phyloP scores from a whole-genome alignment of 2,329 filamentous ascomycete genomes.

The Diplodia sapinea region DNA sequence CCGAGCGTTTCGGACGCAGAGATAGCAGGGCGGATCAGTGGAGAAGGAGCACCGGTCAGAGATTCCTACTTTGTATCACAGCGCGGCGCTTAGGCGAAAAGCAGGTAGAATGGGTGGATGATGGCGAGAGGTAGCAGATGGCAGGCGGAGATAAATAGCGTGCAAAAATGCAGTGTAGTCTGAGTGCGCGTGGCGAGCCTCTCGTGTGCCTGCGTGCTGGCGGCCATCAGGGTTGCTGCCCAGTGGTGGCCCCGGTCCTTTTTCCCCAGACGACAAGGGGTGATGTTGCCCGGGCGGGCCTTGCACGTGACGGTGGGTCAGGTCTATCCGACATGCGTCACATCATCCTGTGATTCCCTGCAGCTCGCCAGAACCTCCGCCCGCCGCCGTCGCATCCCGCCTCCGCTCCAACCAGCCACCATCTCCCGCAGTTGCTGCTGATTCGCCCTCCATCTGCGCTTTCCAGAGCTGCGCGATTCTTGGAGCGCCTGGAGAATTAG shows the following conservation, averaged over 20 bases:
- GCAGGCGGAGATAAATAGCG: conserved; percentile 11
- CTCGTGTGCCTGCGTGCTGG: not conserved
- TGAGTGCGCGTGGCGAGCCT: not conserved
- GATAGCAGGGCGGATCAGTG: conserved; percentile 5
- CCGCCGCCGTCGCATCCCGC: not conserved
- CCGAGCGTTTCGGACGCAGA: conserved; percentile 6
- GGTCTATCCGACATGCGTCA: not conserved
- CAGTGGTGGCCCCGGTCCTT: not conserved
- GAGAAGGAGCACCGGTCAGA: conserved; percentile 18
- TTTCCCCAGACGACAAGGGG: conserved; percentile 28
- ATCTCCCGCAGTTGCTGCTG: not conserved
- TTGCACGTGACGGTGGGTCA: conserved; percentile 13
- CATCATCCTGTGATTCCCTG: not conserved
- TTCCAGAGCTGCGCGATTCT: not conserved
- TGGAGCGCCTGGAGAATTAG: not conserved
- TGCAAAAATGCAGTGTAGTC: conserved; percentile 24
- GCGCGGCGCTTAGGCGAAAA: conserved; percentile 31
- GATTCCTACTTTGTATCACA: conserved; percentile 29
- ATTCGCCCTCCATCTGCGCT: not conserved
- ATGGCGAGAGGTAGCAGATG: conserved; percentile 1
- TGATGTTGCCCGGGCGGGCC: conserved; percentile 10
- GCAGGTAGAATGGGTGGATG: conserved; percentile 14
- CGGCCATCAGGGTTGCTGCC: conserved; percentile 20
- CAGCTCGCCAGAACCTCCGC: not conserved
- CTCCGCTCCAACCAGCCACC: conserved; percentile 1